These are phyloP conservation scores for Coemansia sp. DNA, from an alignment of 192 early-diverging fungal species.

Conservation along the genomic window DNA sequence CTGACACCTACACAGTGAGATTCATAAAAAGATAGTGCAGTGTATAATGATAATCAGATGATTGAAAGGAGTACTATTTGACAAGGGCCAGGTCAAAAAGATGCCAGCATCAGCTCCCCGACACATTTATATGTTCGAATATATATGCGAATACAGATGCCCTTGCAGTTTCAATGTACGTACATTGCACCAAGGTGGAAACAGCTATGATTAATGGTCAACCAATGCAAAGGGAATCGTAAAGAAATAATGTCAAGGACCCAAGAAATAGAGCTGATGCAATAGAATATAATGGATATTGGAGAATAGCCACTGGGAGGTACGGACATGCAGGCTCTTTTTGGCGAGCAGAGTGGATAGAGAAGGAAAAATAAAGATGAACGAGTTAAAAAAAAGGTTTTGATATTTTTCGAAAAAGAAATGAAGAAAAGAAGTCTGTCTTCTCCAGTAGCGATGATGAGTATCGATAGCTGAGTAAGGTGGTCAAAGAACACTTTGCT, in stretches of 20 bases:
- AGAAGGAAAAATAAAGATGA: no score
- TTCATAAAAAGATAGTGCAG: not conserved
- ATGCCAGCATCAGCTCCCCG: not conserved
- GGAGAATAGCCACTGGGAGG: not conserved
- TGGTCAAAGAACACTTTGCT: no score
- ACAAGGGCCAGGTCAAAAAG: not conserved
- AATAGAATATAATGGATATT: not conserved
- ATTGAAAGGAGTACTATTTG: not conserved
- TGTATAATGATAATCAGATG: not conserved
- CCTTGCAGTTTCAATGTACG: slow-evolving; percentile 5
- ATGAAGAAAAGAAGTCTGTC: slow-evolving; percentile 2
- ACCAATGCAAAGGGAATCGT: not conserved
- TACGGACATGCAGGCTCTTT: not conserved
- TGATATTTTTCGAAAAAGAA: slow-evolving; percentile 1
- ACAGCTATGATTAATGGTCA: not conserved
- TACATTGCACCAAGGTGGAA: not conserved
- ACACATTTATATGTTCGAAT: not conserved
- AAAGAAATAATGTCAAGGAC: not conserved
- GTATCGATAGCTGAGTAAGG: slow-evolving; percentile 2
- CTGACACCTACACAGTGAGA: not conserved
- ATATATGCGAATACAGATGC: slow-evolving; percentile 3
- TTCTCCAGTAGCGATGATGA: no score
- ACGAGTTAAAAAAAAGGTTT: not conserved
- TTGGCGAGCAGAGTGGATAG: not conserved
- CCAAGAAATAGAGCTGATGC: not conserved